Evolutionary conservation across 2,329 filamentous ascomycete genomes (phyloP).

Genomic region (Penicillium polonicum): DNA sequence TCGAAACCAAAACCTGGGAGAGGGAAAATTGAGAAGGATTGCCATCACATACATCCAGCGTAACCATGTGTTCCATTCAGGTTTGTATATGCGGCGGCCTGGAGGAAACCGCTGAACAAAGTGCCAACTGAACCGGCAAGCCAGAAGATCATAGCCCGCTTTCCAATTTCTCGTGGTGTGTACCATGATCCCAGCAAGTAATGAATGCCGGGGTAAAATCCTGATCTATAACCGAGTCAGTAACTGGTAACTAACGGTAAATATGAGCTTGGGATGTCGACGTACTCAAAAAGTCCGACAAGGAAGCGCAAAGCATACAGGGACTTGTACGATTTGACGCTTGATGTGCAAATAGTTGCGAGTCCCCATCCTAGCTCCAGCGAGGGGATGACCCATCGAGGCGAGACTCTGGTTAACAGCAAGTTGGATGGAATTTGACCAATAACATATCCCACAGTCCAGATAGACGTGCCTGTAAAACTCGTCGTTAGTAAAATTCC

Average conservation of each 20-base stretch:
- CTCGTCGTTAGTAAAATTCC: background rate
- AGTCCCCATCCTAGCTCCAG: conserved; percentile 37
- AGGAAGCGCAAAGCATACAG: conserved; percentile 28
- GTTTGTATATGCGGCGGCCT: conserved; percentile 24
- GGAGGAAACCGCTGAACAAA: conserved; percentile 26
- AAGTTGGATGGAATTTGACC: conserved; percentile 47
- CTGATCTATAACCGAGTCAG: conserved; percentile 11
- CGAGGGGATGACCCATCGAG: conserved; percentile 44
- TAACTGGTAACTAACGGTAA: background rate
- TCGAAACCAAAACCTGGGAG: background rate
- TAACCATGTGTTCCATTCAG: conserved; percentile 24
- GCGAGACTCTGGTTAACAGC: conserved; percentile 46
- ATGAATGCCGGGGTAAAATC: conserved; percentile 27
- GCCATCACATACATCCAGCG: conserved; percentile 20
- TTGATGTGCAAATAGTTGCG: conserved; percentile 22
- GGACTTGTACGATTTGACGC: conserved; percentile 24
- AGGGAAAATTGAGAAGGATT: background rate
- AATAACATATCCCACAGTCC: conserved; percentile 50
- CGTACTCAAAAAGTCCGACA: conserved; percentile 32
- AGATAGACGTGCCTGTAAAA: conserved; percentile 32
- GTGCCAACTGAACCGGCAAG: conserved; percentile 21
- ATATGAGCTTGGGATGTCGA: background rate
- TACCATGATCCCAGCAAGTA: conserved; percentile 31
- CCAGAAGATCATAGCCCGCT: conserved; percentile 27
- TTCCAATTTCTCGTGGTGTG: conserved; percentile 25